phyloP scores from a whole-genome alignment of 202 grass and related monocot species.

The Brachypodium distachyon region DNA sequence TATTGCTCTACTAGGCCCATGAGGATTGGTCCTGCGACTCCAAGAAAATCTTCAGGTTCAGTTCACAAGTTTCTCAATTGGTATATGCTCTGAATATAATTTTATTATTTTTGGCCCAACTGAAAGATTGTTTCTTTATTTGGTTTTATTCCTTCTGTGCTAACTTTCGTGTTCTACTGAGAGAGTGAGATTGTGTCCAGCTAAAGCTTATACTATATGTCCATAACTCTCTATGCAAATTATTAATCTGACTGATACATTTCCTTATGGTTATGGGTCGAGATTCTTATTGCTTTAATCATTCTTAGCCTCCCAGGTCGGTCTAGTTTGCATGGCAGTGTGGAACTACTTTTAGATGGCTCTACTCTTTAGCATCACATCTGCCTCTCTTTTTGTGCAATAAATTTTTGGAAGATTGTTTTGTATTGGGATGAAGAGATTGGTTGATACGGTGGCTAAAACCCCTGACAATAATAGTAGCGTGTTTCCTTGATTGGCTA shows the following conservation, averaged over 20 bases:
- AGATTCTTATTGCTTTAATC: background rate
- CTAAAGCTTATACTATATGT: background rate
- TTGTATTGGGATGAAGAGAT: background rate
- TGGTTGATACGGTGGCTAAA: background rate
- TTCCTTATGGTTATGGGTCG: background rate
- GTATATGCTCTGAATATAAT: background rate
- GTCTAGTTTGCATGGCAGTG: background rate
- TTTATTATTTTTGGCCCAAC: background rate
- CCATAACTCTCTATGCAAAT: background rate
- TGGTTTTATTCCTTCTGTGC: background rate
- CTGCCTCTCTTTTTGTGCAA: background rate
- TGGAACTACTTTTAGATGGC: background rate
- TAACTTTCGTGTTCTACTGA: background rate
- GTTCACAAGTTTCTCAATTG: slow-evolving; percentile 3
- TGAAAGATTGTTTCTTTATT: background rate
- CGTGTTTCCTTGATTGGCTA: background rate
- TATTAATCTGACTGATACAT: background rate
- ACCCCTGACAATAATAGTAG: background rate
- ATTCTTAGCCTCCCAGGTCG: background rate
- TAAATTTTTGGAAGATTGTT: background rate
- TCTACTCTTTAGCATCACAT: background rate
- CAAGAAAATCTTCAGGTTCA: slow-evolving; percentile 87
- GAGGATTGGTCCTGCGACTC: slow-evolving; percentile 92
- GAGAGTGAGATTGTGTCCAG: background rate
- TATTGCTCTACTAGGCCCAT: slow-evolving; percentile 91